Base-by-base conservation (phyloP, 495 filamentous ascomycete genomes). In the Corynascus novoguineensis region DNA sequence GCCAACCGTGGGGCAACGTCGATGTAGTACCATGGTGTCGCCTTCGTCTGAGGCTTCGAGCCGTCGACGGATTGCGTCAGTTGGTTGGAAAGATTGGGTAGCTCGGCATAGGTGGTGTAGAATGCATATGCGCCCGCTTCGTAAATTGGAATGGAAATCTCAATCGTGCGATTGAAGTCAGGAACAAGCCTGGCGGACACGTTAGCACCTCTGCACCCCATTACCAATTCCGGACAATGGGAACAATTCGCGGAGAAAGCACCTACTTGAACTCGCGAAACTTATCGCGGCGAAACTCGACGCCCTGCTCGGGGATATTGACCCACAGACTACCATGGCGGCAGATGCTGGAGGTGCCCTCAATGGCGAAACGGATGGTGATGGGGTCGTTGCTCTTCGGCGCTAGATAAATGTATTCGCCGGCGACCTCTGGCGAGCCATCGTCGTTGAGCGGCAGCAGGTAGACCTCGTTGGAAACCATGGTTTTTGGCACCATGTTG, bases 291-390 rank as follows among this genome's bases (percentile, higher is more conserved):
- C 81, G 76, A 64, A 97, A 97, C 12, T 80, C 73, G 54, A 81
- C 75, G 44, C 86, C 90, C 59, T 81, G 78, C 58, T 83, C 81
- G 3, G 95, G 95, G 53, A 96, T 86, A 71, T 99, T 97, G 55
- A 93, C 87, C 92, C 93, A 97, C 50, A 99, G 77, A 62, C 87
- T 95, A 38, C 95, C 95, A 67, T 96, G 78, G 48, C 90, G 81
- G 72, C 90, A 96, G 75, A 97, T 95, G 37, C 93, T 95, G 71
- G 91, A 96, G 42, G 90, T 91, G 49, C 95, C 95, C 71, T 97
- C 91, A 64, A 99, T 95, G 40, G 88, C 83, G 70, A 99, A 97
- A 25, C 95, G 85, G 41, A 99, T 78, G 45, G 81, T 79, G 64
- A 97, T 87, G 17, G 87, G 80, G 12, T 83, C 83, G 48, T 80